These are phyloP conservation scores for Auricularia sp. DNA, from an alignment of 768 basidiomycete genomes.

Conservation along the genomic window DNA sequence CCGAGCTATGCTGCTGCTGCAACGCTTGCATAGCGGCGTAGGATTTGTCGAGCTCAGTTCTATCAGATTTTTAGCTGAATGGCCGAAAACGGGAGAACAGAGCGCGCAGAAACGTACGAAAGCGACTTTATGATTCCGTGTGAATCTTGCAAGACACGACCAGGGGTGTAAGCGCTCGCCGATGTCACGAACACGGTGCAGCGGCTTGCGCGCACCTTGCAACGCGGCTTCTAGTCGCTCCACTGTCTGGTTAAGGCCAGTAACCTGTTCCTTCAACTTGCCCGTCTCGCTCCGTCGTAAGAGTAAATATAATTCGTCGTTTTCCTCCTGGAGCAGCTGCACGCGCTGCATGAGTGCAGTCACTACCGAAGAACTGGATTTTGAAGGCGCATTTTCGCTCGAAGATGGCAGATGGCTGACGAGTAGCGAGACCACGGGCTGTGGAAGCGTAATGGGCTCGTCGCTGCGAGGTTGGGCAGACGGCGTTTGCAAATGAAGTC, in stretches of 20 bases:
- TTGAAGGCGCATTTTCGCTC: conserved; percentile 22
- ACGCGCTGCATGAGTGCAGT: conserved; percentile 69
- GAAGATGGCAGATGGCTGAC: conserved; percentile 45
- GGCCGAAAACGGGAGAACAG: conserved; percentile 4
- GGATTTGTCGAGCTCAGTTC: conserved; percentile 52
- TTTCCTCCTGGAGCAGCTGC: conserved; percentile 70
- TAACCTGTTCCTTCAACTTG: conserved; percentile 71
- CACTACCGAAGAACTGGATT: conserved; percentile 42
- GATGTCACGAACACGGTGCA: background rate
- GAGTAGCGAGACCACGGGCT: conserved; percentile 56
- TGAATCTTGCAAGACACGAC: conserved; percentile 43
- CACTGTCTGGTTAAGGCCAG: conserved; percentile 55
- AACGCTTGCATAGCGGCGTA: background rate
- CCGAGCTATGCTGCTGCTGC: background rate
- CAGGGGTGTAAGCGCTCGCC: background rate
- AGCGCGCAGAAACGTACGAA: conserved; percentile 43
- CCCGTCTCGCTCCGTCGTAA: conserved; percentile 69
- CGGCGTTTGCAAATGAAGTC: conserved; percentile 38
- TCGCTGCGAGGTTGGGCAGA: conserved; percentile 45
- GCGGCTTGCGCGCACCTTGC: conserved; percentile 39
- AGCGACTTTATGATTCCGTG: conserved; percentile 59
- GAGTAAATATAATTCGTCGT: conserved; percentile 74
- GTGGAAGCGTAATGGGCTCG: conserved; percentile 62
- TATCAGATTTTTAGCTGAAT: conserved; percentile 22
- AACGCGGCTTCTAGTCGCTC: conserved; percentile 63